Percentiles rank a stretch among this genome's conserved stretches.
phyloP scores from a whole-genome alignment of 2,329 filamentous ascomycete species.

The Oidium heveae region DNA sequence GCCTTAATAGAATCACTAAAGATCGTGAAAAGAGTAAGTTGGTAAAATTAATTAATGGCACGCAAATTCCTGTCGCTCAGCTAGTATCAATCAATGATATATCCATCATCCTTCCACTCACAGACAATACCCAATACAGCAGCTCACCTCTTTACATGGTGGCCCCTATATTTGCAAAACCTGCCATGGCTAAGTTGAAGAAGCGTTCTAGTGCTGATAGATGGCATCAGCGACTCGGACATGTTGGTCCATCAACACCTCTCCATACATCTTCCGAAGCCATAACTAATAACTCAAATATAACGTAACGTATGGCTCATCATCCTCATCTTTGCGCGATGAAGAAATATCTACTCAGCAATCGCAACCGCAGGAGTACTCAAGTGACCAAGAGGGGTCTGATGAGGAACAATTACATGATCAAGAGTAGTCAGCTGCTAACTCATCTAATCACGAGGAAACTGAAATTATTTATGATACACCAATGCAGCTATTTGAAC shows the following conservation, averaged over 20 bases:
- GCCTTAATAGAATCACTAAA: neutral
- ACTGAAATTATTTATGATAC: neutral
- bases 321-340: neutral
- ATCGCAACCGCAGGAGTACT: neutral
- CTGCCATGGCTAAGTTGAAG: neutral
- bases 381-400: neutral
- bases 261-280: too few species aligned
- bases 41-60: neutral
- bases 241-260: neutral
- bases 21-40: neutral
- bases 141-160: neutral
- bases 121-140: neutral
- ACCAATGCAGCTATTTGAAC: neutral
- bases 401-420: too few species aligned
- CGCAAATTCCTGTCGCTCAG: neutral
- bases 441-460: neutral
- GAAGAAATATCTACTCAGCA: neutral
- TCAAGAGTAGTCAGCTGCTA: too few species aligned
- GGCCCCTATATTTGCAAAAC: neutral
- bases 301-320: neutral
- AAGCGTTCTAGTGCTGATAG: neutral
- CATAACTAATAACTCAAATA: too few species aligned
- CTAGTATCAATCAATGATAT: neutral
- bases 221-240: neutral
- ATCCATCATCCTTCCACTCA: neutral